These are phyloP conservation scores for Fusarium sp. DNA, from an alignment of 2,329 filamentous ascomycete species.

Conservation along the genomic window DNA sequence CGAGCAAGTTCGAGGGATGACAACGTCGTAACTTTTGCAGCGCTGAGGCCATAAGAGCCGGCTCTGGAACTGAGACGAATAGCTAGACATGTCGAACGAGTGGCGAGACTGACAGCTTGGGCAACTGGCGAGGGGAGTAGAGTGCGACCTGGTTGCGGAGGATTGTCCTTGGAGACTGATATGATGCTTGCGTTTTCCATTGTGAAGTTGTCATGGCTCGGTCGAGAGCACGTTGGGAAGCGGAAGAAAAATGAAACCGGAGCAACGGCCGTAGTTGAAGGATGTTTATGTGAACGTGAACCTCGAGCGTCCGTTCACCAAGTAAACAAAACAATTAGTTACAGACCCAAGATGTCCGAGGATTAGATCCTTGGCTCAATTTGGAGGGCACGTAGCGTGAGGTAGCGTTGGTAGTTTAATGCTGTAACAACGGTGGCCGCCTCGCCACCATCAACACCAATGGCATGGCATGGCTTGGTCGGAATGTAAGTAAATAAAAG, in stretches of 20 bases:
- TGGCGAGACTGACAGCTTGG: slow-evolving; percentile 68
- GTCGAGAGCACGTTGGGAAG: slow-evolving; percentile 5
- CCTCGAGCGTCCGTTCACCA: neutral
- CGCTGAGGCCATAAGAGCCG: slow-evolving; percentile 63
- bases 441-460: slow-evolving; percentile 27
- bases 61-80: slow-evolving; percentile 65
- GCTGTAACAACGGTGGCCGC: slow-evolving; percentile 18
- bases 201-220: slow-evolving; percentile 21
- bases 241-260: neutral
- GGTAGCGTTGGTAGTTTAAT: neutral
- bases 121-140: slow-evolving; percentile 69
- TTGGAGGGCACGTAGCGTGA: slow-evolving; percentile 12
- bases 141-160: slow-evolving; percentile 53
- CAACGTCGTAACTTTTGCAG: slow-evolving; percentile 65
- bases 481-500: slow-evolving; percentile 33
- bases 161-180: slow-evolving; percentile 27
- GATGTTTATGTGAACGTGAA: neutral
- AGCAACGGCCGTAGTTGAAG: neutral
- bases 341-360: neutral
- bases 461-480: slow-evolving; percentile 31
- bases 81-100: slow-evolving; percentile 68
- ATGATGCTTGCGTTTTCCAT: slow-evolving; percentile 38
- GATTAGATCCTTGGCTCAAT: neutral
- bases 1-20: slow-evolving; percentile 68
- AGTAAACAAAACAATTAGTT: neutral